Evolutionary conservation across 768 basidiomycete species (phyloP), one percentile per base, ranked within the genome.

Genomic region (Agaricus blazei): DNA sequence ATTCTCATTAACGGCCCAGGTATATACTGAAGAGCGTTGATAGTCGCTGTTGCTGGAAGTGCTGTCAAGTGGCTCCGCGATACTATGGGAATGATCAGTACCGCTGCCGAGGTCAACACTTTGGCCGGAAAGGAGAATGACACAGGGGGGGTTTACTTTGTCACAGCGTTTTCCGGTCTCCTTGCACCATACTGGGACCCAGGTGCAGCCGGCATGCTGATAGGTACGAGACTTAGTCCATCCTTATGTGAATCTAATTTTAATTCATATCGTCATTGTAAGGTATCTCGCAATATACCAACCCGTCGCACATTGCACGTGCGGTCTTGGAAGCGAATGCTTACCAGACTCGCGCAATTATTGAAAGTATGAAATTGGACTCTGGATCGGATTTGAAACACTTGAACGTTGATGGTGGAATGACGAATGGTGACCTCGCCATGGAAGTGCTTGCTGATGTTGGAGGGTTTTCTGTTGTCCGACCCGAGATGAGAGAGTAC

Each of bases 181-280:
- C 83, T 99, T 27, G 97, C 97, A 19, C 97, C 97, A 5, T 97
- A 93, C 72, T 98, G 97, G 97, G 97, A 99, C 68, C 83, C 93
- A 27, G 83, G 86, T 28, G 97, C 97, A 28, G 88, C 87, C 19
- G 93, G 93, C 0, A 69, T 90, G 40, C 75, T 97, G 44, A 93
- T 97, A 57, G 93, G 90, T 81, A 57, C 44, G 67, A 65, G 28
- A 23, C 40, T n/a, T 7, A 34, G 50, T 57, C 41, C 29, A 29
- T 27, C 9, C 27, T 12, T 26, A 37, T 44, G 40, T 24, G 44
- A 3, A 24, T 51, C 11, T 34, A 3, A 8, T 34, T 8, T 34
- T n/a, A 9, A 36, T 14, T n/a, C 34, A 34, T 14, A 48, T 9
- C 24, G 8, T 26, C 31, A 11, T 9, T 46, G 4, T 52, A 19